Percentiles rank a stretch among this genome's conserved stretches.
Conservation (phyloP, 2,329 filamentous ascomycete species). For the Exutisphaerella laricina region DNA sequence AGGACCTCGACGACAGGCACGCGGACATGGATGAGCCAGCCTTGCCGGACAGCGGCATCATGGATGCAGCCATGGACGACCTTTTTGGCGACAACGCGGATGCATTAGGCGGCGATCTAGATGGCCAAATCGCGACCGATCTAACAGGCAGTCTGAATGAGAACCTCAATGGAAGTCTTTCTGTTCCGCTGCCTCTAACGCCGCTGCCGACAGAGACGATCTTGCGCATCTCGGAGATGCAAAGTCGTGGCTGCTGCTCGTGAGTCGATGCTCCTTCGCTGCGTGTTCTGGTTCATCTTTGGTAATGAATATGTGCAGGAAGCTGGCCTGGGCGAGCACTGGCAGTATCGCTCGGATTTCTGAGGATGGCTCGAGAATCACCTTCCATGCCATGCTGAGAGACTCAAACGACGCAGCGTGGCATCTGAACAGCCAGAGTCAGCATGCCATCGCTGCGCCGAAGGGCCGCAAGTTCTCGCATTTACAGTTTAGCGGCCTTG, state of each 20-base stretch:
- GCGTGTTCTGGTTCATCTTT: slow-evolving; percentile 1
- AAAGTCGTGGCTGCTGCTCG: slow-evolving; percentile 73
- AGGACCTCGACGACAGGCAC: background rate
- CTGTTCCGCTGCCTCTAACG: slow-evolving; percentile 49
- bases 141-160: slow-evolving; percentile 66
- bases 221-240: slow-evolving; percentile 70
- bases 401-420: slow-evolving; percentile 65
- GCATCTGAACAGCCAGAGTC: slow-evolving; percentile 67
- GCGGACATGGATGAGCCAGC: slow-evolving; percentile 15
- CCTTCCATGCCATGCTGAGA: slow-evolving; percentile 67
- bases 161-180: slow-evolving; percentile 50
- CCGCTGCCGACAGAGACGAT: slow-evolving; percentile 56
- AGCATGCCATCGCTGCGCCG: slow-evolving; percentile 57
- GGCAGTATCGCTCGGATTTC: slow-evolving; percentile 81
- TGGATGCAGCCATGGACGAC: slow-evolving; percentile 51
- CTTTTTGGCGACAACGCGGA: slow-evolving; percentile 64
- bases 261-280: slow-evolving; percentile 45
- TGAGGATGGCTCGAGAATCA: slow-evolving; percentile 62
- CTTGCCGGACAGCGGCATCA: slow-evolving; percentile 22
- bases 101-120: slow-evolving; percentile 27
- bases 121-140: too few relatives aligned
- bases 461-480: slow-evolving; percentile 66
- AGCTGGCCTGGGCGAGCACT: slow-evolving; percentile 79
- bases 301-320: slow-evolving; percentile 45
- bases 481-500: slow-evolving; percentile 72